Evolutionary conservation across 2,329 filamentous ascomycete species (phyloP).

Genomic region (Paecilomyces sp.): DNA sequence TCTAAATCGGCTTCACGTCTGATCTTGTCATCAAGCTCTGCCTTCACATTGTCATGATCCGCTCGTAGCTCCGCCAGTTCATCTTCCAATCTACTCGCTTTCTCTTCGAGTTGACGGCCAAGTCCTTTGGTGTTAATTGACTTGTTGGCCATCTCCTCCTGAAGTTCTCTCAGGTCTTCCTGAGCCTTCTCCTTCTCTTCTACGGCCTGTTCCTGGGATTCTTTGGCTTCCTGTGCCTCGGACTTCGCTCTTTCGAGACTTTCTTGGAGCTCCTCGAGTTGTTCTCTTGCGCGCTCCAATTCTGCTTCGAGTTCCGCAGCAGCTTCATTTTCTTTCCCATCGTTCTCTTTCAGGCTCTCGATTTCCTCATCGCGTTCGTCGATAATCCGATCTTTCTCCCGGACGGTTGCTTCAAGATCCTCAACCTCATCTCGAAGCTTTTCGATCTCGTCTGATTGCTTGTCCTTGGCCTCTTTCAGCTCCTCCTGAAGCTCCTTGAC

Average conservation of each 20-base stretch:
- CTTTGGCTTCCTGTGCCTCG: conserved; percentile 33
- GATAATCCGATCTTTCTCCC: conserved; percentile 67
- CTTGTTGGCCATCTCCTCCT: conserved; percentile 72
- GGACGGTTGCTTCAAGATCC: conserved; percentile 67
- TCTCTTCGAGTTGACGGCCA: conserved; percentile 68
- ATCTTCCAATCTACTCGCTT: conserved; percentile 56
- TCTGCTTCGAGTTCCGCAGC: conserved; percentile 44
- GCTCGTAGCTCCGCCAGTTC: conserved; percentile 52
- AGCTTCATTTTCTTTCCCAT: conserved; percentile 33
- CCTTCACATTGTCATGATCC: conserved; percentile 36
- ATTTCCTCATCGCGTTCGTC: conserved; percentile 70
- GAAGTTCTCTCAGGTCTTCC: conserved; percentile 54
- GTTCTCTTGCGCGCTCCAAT: conserved; percentile 37
- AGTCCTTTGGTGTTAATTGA: conserved; percentile 69
- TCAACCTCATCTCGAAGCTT: conserved; percentile 66
- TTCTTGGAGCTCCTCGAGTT: conserved; percentile 38
- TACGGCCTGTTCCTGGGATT: conserved; percentile 42
- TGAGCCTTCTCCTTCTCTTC: conserved; percentile 46
- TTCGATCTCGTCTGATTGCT: conserved; percentile 51
- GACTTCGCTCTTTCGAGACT: conserved; percentile 30
- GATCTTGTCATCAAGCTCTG: conserved; percentile 38
- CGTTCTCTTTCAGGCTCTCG: conserved; percentile 53
- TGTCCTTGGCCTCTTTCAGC: conserved; percentile 50
- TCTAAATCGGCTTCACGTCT: conserved; percentile 42
- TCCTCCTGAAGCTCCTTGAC: conserved; percentile 41